Base-by-base conservation (phyloP, 345 rosid genomes). In the Noccaea caerulescens region DNA sequence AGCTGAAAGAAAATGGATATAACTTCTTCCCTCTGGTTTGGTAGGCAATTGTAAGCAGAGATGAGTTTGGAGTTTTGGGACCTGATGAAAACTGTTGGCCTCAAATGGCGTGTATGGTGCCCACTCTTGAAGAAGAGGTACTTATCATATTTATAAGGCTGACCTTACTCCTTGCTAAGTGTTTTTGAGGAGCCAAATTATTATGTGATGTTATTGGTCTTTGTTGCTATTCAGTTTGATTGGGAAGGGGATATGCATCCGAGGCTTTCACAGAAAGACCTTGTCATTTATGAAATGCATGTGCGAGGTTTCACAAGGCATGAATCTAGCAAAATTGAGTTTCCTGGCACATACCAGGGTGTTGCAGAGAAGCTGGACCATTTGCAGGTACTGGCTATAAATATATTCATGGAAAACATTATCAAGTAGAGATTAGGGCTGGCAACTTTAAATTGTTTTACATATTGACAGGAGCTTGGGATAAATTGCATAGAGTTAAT, bases 241-340 rank as follows among this genome's bases (percentile, higher is more conserved):
- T 93, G 98, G 98, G 96, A 93, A 72, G 98, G 98, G 58, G 98
- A 93, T 86, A 81, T 91, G 72, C 97, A 85, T 32, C 77, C 85
- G 83, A 86, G 80, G 84, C 72, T 84, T 67, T 86, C 83, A 27
- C 89, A 83, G 53, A 89, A 79, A 78, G 92, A 93, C 76, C 87
- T 91, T 59, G 80, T 93, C n/a, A 75, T 91, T 58, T 93, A 91
- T 76, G 98, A 93, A 81, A 85, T 93, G 90, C 97, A 93, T 78
- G 92, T 93, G 32, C 90, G 97, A 45, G 98, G 96, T 57, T 93
- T 80, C 80, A 93, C 98, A 37, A 82, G 62, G 74, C 97, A 93
- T 56, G 92, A 93, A 73, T 91, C 96, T 64, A 91, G 98, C 53
- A 65, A 60, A 73, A 71, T 82, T 61, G 81, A 86, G 49, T 83